Percentiles rank a stretch among this genome's conserved stretches.
Evolutionary conservation across 805 yeast genomes (phyloP).

Genomic region (Yamadazyma sp.): DNA sequence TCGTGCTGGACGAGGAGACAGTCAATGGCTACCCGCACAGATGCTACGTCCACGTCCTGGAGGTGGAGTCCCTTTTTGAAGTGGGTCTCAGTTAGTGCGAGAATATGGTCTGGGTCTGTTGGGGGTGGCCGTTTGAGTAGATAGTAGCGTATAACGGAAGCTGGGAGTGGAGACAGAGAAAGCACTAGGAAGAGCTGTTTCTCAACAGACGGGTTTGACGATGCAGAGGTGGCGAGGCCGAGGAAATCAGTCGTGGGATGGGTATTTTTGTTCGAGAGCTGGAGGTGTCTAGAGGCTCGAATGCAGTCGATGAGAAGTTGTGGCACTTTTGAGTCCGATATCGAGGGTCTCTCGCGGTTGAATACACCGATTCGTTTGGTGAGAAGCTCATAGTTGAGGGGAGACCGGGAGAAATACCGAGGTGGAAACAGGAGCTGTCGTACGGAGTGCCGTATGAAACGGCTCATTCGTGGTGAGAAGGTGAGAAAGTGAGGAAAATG

Average conservation of each 20-base stretch:
- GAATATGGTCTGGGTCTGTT: conserved; percentile 6
- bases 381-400: conserved; percentile 29
- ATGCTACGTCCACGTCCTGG: conserved; percentile 4
- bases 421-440: conserved; percentile 2
- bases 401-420: conserved; percentile 12
- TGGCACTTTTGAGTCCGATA: not conserved
- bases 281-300: conserved; percentile 23
- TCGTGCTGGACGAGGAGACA: conserved; percentile 26
- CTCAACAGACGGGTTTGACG: not conserved
- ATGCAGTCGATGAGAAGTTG: conserved; percentile 21
- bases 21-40: conserved; percentile 18
- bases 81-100: not conserved
- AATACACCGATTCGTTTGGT: conserved; percentile 14
- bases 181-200: not conserved
- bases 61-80: not conserved
- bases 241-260: conserved; percentile 2
- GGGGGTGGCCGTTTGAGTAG: conserved; percentile 8
- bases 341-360: not conserved
- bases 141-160: conserved; percentile 3
- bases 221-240: not conserved
- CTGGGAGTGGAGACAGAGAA: not conserved
- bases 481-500: too few species aligned
- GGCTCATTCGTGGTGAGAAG: too few species aligned
- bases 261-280: conserved; percentile 4
- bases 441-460: not conserved